These are phyloP conservation scores for Casuarina equisetifolia DNA, from an alignment of 306 rosid species.

Conservation along the genomic window DNA sequence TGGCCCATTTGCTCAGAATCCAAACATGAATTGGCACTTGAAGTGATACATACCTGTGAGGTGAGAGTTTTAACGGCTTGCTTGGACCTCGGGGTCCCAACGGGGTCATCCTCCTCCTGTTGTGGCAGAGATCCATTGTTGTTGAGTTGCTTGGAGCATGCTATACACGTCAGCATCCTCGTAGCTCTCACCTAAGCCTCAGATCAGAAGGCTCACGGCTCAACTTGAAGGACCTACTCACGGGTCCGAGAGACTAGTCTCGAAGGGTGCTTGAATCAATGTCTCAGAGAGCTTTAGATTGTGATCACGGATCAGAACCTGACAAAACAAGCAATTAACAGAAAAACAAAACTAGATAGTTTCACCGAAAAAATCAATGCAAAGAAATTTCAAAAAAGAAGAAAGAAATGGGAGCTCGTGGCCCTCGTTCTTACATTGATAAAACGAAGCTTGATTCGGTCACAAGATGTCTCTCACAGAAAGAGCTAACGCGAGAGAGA, in stretches of 20 bases:
- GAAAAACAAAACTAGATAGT: neutral
- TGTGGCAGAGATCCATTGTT: constrained; percentile 79
- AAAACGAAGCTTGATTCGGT: neutral
- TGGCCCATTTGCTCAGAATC: constrained; percentile 26
- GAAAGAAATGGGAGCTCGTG: neutral
- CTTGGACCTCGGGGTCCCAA: constrained; percentile 73
- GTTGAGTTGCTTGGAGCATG: constrained; percentile 86
- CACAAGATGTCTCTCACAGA: neutral
- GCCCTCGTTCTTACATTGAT: neutral
- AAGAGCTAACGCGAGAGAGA: constrained; percentile 1
- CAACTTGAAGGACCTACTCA: constrained; percentile 32
- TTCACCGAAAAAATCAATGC: neutral
- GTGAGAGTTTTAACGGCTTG: constrained; percentile 89
- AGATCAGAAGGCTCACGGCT: constrained; percentile 23
- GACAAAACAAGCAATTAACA: neutral
- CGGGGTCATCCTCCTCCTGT: constrained; percentile 65
- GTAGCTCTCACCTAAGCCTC: constrained; percentile 21
- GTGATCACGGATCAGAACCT: neutral
- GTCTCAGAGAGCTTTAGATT: neutral
- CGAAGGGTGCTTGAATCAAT: constrained; percentile 21
- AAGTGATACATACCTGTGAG: constrained; percentile 78
- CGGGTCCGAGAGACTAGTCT: constrained; percentile 32
- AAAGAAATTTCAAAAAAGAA: neutral
- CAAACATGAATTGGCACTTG: constrained; percentile 19
- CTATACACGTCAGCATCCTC: constrained; percentile 87